These are phyloP conservation scores for Pythium grandisporangium DNA, from an alignment of 352 stramenopile species.

Conservation along the genomic window DNA sequence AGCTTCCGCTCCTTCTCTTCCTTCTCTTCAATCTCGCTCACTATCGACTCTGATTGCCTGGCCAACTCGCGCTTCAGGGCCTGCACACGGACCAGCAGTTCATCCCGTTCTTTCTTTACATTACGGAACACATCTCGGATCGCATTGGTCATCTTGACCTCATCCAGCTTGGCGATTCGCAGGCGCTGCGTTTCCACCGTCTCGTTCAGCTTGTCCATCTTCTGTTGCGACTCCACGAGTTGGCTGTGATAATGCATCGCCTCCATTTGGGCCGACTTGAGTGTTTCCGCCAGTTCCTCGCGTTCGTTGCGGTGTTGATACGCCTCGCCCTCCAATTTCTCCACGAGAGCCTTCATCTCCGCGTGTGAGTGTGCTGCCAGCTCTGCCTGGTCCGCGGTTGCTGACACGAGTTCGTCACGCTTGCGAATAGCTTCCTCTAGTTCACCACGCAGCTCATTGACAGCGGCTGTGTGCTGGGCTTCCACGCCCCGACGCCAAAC, in stretches of 20 bases:
- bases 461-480: constrained; percentile 1
- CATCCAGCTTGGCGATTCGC: constrained; percentile 70
- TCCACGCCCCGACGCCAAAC: constrained; percentile 5
- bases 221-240: constrained; percentile 23
- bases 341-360: constrained; percentile 27
- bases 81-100: constrained; percentile 36
- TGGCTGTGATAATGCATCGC: constrained; percentile 40
- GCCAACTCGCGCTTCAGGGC: constrained; percentile 20
- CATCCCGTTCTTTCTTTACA: constrained; percentile 45
- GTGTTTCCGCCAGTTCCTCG: constrained; percentile 34
- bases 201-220: constrained; percentile 33
- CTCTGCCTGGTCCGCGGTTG: constrained; percentile 5
- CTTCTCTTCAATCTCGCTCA: too few relatives aligned
- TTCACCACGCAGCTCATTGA: constrained; percentile 16
- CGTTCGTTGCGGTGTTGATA: constrained; percentile 33
- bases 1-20: too few relatives aligned
- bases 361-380: constrained; percentile 16
- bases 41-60: too few relatives aligned
- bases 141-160: constrained; percentile 78
- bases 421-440: constrained; percentile 13
- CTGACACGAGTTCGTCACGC: constrained; percentile 7
- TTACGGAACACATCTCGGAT: constrained; percentile 61
- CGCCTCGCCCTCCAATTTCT: constrained; percentile 43
- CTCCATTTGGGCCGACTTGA: constrained; percentile 50
- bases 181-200: constrained; percentile 41